Base-by-base conservation (phyloP, 495 filamentous ascomycete species). In the Xylaria grammica region DNA sequence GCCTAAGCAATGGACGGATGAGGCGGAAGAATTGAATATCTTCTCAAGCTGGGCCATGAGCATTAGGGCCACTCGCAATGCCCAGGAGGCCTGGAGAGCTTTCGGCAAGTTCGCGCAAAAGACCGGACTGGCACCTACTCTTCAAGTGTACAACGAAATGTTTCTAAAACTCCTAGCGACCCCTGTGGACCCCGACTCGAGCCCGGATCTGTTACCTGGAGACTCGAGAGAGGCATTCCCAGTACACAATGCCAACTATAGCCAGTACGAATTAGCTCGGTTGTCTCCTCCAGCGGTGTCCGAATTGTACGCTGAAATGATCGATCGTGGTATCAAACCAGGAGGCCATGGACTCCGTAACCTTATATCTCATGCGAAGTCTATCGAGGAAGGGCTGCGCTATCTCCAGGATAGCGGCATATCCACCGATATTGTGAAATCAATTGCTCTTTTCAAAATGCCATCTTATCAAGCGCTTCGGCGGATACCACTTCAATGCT, bases 91-190 rank as follows among this genome's bases (percentile, higher is more conserved):
- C 8, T 83, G 81, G 81, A 68, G 55, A 20, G 67, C 69, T 17
- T 83, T 83, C 55, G 62, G 67, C n/a, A 55, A 65, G 10, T 69
- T 80, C 24, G 73, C 72, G 7, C 20, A 58, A 20, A 63, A 71
- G 17, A 60, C 58, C 0, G 64, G 34, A 22, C 46, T 76, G 19
- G 48, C 59, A 20, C 78, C 78, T 0, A 69, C 69, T 36, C 19
- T 61, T n/a, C 63, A 69, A 22, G 74, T 79, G 13, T 82, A 82
- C 53, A 73, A 68, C 5, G 76, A 77, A 45, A 81, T 83, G 78
- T 82, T 83, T 29, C 58, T 71, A 29, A 83, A 82, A 63, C 65
- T 82, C 15, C 72, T 67, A 48, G 73, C 76, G 9, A 58, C 24
- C 1, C 60, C 63, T 1, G 58, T 69, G 11, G 24, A 32, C 27